Base-by-base conservation (phyloP, 495 filamentous ascomycete genomes). In the Annulohypoxylon moriforme region DNA sequence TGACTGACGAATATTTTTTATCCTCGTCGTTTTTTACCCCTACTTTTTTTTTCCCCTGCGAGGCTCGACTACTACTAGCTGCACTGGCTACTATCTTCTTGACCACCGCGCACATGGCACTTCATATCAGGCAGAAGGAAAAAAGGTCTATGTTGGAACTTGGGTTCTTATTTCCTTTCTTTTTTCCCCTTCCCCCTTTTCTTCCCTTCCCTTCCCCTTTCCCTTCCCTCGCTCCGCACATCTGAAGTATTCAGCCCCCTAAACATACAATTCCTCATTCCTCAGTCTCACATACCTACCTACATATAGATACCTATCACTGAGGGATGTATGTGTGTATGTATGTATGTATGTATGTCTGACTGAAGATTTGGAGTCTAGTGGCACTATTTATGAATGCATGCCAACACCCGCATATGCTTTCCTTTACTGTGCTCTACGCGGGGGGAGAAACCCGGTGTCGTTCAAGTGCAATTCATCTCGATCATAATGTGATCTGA, bases 341-440 rank as follows among this genome's bases (percentile, higher is more conserved):
- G 29, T 34, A 1, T 27, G 20, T 11, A 58, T 40, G 14, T 49
- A 42, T 44, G 18, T 58, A 11, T 57, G 50, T 47, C 38, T 65
- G 52, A 57, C 38, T 34, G 50, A 55, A 10, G 13, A 44, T 18
- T 58, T 55, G 50, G 50, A 34, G 49, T 58, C 62, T 49, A 58
- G 62, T 58, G 52, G 62, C 52, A 65, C 62, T 24, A 55, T 49
- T 65, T 65, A 57, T 38, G 62, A 16, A 36, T 58, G 27, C 55
- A 58, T 58, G 20, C 55, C 55, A 58, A 40, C 31, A 40, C n/a
- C 22, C 29, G 31, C 29, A 20, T 38, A 57, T 18, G 53, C 31
- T 10, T 57, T 38, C 18, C 22, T 58, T 40, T 25, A 11, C 34
- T 18, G 20, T 38, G 24, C 24, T 36, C 53, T 49, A 25, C 42